phyloP scores from a whole-genome alignment of 1,284 basidiomycete species.

The Ustilago xerochloae region DNA sequence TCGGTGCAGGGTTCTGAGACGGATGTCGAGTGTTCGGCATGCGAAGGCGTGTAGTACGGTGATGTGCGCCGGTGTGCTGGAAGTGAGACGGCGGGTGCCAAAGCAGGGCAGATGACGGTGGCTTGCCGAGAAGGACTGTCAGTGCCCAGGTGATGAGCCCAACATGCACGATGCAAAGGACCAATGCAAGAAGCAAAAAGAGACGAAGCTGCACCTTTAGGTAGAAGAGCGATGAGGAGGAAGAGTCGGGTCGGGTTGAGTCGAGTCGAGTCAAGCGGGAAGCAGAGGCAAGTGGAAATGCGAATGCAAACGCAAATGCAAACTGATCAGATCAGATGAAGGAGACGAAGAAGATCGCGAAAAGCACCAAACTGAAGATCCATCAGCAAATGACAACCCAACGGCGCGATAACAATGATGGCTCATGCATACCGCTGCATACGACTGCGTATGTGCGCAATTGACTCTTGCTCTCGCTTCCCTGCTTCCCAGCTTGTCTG shows the following conservation, averaged over 20 bases:
- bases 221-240: neutral
- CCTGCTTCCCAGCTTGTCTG: neutral
- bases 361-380: no score
- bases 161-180: neutral
- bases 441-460: neutral
- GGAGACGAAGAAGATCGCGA: neutral
- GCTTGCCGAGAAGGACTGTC: constrained; percentile 1
- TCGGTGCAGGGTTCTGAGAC: neutral
- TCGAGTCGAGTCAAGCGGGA: no score
- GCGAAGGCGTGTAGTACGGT: neutral
- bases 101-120: neutral
- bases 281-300: neutral
- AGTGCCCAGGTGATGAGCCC: no score
- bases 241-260: neutral
- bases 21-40: neutral
- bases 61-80: neutral
- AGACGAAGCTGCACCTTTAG: neutral
- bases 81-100: neutral
- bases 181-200: neutral
- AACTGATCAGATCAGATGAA: constrained; percentile 27
- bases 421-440: no score
- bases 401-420: no score
- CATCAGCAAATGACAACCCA: neutral
- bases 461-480: neutral
- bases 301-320: constrained; percentile 4